Evolutionary conservation across 768 basidiomycete species (phyloP).

Genomic region (Leccinellum albellum): DNA sequence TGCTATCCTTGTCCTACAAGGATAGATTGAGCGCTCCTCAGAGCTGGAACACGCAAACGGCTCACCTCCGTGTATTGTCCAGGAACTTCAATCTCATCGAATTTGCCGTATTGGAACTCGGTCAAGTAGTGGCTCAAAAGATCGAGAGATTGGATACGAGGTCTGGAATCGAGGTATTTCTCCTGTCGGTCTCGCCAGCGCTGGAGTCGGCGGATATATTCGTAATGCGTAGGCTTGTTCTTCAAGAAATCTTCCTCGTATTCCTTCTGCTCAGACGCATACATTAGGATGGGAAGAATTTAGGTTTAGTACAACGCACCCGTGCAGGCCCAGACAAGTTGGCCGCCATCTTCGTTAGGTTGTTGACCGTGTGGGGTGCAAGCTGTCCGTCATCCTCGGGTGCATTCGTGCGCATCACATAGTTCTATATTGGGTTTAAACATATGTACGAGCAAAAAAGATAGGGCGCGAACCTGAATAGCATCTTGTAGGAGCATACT

Average conservation of each 20-base stretch:
- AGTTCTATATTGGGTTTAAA: slow-evolving; percentile 45
- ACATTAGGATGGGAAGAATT: not conserved
- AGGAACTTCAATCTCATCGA: slow-evolving; percentile 97
- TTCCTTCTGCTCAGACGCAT: slow-evolving; percentile 52
- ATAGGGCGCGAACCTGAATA: slow-evolving; percentile 53
- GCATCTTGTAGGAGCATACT: slow-evolving; percentile 87
- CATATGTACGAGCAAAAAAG: not conserved
- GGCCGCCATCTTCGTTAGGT: slow-evolving; percentile 55
- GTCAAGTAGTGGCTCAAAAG: slow-evolving; percentile 87
- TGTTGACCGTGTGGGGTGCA: slow-evolving; percentile 49
- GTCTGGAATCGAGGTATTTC: slow-evolving; percentile 72
- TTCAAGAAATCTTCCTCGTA: slow-evolving; percentile 89
- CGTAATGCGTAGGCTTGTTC: slow-evolving; percentile 73
- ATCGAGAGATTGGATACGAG: slow-evolving; percentile 81
- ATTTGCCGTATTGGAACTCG: slow-evolving; percentile 96
- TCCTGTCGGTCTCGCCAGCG: slow-evolving; percentile 93
- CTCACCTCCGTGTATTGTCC: slow-evolving; percentile 95
- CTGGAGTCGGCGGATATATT: slow-evolving; percentile 88
- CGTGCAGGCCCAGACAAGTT: slow-evolving; percentile 57
- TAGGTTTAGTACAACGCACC: slow-evolving; percentile 36
- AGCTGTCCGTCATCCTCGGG: slow-evolving; percentile 69
- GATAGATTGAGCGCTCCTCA: slow-evolving; percentile 3
- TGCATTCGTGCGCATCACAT: slow-evolving; percentile 60
- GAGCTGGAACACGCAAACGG: not conserved
- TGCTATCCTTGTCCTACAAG: slow-evolving; percentile 86